Conservation (phyloP, 2,329 filamentous ascomycete species). For the Hypomyces rosellus region DNA sequence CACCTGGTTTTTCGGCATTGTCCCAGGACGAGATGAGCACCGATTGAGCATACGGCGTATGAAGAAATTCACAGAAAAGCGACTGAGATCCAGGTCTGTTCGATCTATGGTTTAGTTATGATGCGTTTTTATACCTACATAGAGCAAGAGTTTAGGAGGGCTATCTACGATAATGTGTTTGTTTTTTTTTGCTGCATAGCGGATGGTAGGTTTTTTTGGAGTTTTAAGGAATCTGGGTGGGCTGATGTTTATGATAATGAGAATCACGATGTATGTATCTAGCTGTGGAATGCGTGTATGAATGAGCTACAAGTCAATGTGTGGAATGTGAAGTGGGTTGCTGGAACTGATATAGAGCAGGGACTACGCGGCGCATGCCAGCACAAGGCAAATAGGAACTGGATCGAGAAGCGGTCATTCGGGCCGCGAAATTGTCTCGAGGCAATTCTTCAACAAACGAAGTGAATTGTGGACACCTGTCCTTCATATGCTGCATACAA, state of each 20-base stretch:
- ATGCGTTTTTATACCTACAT: constrained; percentile 6
- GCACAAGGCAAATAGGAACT: background rate
- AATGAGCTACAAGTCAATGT: background rate
- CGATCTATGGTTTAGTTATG: constrained; percentile 20
- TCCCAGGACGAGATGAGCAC: constrained; percentile 34
- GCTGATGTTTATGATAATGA: background rate
- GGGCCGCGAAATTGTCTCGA: background rate
- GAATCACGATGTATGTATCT: background rate
- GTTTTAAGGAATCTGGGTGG: background rate
- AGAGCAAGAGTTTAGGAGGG: too few relatives aligned
- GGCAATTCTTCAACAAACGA: background rate
- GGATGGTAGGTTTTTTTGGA: background rate
- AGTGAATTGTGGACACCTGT: too few relatives aligned
- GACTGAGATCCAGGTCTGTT: constrained; percentile 14
- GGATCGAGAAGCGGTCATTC: background rate
- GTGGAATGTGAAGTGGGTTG: background rate
- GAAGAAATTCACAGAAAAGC: constrained; percentile 40
- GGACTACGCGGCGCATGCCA: background rate
- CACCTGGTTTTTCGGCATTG: constrained; percentile 45
- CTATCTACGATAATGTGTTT: constrained; percentile 1
- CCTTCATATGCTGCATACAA: too few relatives aligned
- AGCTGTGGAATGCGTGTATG: background rate
- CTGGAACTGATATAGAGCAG: background rate
- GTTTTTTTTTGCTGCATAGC: background rate
- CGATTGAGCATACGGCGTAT: constrained; percentile 39